A percentile compares a stretch with the other conserved stretches of the same genome.
Conservation (phyloP, 306 rosid species). For the Lathyrus oleraceus region DNA sequence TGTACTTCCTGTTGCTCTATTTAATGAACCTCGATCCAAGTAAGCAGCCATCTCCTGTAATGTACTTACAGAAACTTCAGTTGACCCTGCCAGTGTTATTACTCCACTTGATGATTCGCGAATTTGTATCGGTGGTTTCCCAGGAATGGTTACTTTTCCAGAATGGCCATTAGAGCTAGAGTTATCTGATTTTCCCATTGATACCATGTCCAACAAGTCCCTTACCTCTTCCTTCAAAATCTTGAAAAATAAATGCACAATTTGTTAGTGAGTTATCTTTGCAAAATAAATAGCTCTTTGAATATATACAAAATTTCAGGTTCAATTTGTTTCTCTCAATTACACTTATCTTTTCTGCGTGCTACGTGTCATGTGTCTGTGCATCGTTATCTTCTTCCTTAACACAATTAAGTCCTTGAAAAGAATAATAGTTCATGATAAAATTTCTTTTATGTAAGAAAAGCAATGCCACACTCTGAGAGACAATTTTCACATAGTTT, state of each 20-base stretch:
- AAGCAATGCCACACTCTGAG: constrained; percentile 24
- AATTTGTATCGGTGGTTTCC: constrained; percentile 64
- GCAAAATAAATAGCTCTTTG: no score
- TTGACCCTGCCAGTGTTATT: constrained; percentile 73
- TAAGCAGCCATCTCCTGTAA: constrained; percentile 73
- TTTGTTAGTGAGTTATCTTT: no score
- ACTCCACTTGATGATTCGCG: constrained; percentile 80
- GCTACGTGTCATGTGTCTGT: no score
- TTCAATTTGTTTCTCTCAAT: no score
- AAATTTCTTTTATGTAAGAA: constrained; percentile 5
- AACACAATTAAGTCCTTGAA: constrained; percentile 28
- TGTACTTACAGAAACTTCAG: constrained; percentile 67
- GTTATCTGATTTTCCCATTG: constrained; percentile 57
- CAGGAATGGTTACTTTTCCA: constrained; percentile 55
- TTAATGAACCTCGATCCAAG: constrained; percentile 78
- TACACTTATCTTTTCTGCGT: no score
- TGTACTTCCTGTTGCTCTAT: constrained; percentile 84
- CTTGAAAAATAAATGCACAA: constrained; percentile 52
- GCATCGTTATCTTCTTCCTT: no score
- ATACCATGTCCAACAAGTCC: constrained; percentile 66
- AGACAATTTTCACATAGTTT: constrained; percentile 24
- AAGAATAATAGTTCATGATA: constrained; percentile 15
- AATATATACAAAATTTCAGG: no score
- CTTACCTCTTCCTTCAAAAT: constrained; percentile 79
- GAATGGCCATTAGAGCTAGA: constrained; percentile 55